Evolutionary conservation across 2,329 filamentous ascomycete species (phyloP).

Genomic region (Coniella lustricola): DNA sequence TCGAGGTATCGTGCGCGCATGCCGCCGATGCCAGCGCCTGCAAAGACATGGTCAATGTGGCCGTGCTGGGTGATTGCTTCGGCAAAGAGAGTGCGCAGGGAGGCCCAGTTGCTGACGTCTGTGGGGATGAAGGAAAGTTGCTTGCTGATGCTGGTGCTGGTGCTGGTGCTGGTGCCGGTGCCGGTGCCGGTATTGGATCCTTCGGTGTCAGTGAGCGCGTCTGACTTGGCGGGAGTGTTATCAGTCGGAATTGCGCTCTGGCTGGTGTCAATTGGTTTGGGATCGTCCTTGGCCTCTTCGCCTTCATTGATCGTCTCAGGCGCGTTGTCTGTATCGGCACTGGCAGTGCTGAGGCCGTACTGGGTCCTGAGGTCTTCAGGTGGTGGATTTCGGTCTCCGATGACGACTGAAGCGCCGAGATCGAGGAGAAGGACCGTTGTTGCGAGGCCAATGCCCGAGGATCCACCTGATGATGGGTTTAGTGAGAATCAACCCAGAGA

Average conservation of each 20-base stretch:
- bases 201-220: no score
- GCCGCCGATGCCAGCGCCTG: constrained; percentile 1
- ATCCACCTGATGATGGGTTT: neutral
- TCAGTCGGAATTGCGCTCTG: no score
- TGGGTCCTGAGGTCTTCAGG: neutral
- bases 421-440: neutral
- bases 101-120: neutral
- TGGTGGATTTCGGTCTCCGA: neutral
- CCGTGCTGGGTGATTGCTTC: neutral
- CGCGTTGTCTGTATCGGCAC: no score
- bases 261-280: no score
- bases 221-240: no score
- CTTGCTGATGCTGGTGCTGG: no score
- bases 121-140: neutral
- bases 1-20: neutral
- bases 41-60: constrained; percentile 6
- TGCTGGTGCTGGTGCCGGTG: no score
- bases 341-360: neutral
- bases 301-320: no score
- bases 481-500: neutral
- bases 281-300: no score
- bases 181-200: no score
- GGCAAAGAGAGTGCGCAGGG: neutral
- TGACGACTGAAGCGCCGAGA: neutral
- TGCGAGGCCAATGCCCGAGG: neutral